A percentile compares a stretch with the other conserved stretches of the same genome.
Conservation (phyloP, 164 flowering plant species). For the Vitis amurensis region DNA sequence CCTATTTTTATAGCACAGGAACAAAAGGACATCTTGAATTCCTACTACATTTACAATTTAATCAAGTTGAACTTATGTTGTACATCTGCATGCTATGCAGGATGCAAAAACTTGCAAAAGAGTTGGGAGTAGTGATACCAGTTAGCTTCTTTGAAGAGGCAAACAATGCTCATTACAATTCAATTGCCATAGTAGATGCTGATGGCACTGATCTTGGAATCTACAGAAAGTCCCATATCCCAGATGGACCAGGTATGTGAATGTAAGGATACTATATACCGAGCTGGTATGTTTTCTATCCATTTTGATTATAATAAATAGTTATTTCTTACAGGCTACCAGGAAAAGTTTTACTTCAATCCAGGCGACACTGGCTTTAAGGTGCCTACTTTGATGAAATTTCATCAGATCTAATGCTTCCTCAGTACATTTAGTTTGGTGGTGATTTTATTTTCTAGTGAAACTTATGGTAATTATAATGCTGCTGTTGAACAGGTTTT, state of each 20-base stretch:
- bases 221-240: constrained; percentile 95
- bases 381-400: constrained; percentile 37
- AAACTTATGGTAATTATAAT: constrained; percentile 4
- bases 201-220: constrained; percentile 95
- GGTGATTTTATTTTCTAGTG: constrained; percentile 3
- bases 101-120: constrained; percentile 94
- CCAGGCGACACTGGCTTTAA: constrained; percentile 98
- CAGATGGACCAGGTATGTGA: constrained; percentile 88
- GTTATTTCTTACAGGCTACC: constrained; percentile 64
- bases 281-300: not conserved
- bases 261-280: not conserved
- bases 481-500: constrained; percentile 67
- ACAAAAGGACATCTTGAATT: not conserved
- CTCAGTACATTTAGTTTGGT: not conserved
- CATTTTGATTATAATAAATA: constrained; percentile 1
- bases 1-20: not conserved
- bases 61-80: not conserved
- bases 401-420: not conserved
- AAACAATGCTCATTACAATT: constrained; percentile 97
- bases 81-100: constrained; percentile 29
- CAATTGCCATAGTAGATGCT: constrained; percentile 92
- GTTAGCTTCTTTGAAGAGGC: constrained; percentile 99
- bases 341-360: constrained; percentile 97
- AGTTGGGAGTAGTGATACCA: constrained; percentile 90
- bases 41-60: not conserved